Evolutionary conservation across 805 yeast genomes (phyloP).

Genomic region (Sugiyamaella floridensis): DNA sequence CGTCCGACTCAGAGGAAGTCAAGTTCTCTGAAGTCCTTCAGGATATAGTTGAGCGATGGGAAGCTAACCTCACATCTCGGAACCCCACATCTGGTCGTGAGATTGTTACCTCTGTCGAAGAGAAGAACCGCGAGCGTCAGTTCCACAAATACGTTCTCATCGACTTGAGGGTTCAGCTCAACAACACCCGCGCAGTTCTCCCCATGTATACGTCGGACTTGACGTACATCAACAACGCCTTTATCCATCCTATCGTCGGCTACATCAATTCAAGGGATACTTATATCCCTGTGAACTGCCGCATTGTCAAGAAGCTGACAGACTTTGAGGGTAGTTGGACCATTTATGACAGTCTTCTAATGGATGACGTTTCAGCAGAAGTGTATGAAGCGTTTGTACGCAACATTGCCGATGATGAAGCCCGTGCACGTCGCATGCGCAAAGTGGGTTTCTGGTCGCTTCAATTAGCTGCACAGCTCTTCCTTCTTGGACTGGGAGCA

Average conservation of each 20-base stretch:
- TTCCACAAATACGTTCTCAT: slow-evolving; percentile 58
- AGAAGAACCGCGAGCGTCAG: slow-evolving; percentile 22
- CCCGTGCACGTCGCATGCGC: slow-evolving; percentile 59
- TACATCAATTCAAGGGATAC: slow-evolving; percentile 88
- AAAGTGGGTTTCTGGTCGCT: slow-evolving; percentile 91
- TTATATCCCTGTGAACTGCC: slow-evolving; percentile 78
- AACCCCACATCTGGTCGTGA: slow-evolving; percentile 15
- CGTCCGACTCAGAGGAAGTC: slow-evolving; percentile 51
- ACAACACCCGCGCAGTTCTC: slow-evolving; percentile 80
- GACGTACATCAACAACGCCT: slow-evolving; percentile 85
- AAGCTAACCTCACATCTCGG: slow-evolving; percentile 23
- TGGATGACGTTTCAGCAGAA: slow-evolving; percentile 86
- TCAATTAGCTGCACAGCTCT: slow-evolving; percentile 72
- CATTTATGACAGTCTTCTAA: slow-evolving; percentile 76
- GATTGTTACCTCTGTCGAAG: slow-evolving; percentile 28
- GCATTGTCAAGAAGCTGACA: slow-evolving; percentile 64
- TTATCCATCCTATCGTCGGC: slow-evolving; percentile 90
- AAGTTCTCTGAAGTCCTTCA: slow-evolving; percentile 32
- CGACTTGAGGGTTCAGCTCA: slow-evolving; percentile 71
- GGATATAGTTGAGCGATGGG: slow-evolving; percentile 38
- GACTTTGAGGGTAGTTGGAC: slow-evolving; percentile 98
- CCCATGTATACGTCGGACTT: slow-evolving; percentile 84
- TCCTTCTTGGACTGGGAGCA: slow-evolving; percentile 78
- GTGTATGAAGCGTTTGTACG: slow-evolving; percentile 86
- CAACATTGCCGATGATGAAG: slow-evolving; percentile 83